Conservation (phyloP, 352 stramenopile genomes). For the Plasmopara viticola region DNA sequence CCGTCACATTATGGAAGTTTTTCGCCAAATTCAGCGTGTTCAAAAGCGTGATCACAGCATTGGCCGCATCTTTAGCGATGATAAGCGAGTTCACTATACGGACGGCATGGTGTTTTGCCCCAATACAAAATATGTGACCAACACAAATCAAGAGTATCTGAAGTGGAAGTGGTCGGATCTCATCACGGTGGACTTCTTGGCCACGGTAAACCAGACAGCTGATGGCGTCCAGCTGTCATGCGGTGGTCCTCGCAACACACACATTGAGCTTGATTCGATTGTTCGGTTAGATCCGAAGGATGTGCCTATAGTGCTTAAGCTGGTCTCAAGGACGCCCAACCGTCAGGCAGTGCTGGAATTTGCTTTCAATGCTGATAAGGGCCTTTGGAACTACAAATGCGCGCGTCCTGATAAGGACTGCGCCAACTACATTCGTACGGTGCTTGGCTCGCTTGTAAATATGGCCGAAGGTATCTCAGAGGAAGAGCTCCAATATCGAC, state of each 20-base stretch:
- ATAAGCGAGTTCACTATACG: conserved; percentile 83
- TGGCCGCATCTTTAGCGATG: conserved; percentile 72
- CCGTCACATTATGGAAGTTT: conserved; percentile 78
- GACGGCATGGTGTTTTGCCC: conserved; percentile 88
- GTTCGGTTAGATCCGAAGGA: conserved; percentile 77
- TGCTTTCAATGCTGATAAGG: conserved; percentile 80
- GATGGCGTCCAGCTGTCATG: conserved; percentile 64
- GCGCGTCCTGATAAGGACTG: conserved; percentile 83
- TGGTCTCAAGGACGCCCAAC: conserved; percentile 49
- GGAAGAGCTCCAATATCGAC: conserved; percentile 85
- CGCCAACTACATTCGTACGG: conserved; percentile 87
- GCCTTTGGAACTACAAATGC: conserved; percentile 88
- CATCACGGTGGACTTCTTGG: conserved; percentile 86
- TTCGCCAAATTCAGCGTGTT: conserved; percentile 74
- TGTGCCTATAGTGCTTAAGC: conserved; percentile 53
- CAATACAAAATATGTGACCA: conserved; percentile 76
- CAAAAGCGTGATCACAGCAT: conserved; percentile 73
- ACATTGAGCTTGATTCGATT: conserved; percentile 81
- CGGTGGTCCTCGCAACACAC: conserved; percentile 62
- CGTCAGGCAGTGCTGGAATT: conserved; percentile 79
- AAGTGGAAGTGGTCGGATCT: conserved; percentile 92
- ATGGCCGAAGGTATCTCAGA: conserved; percentile 88
- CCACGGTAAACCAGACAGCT: conserved; percentile 41
- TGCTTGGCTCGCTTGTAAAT: conserved; percentile 87
- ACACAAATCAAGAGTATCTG: conserved; percentile 85